These are phyloP conservation scores for Aspergillus sp. DNA, from an alignment of 2,329 filamentous ascomycete species.

Conservation along the genomic window DNA sequence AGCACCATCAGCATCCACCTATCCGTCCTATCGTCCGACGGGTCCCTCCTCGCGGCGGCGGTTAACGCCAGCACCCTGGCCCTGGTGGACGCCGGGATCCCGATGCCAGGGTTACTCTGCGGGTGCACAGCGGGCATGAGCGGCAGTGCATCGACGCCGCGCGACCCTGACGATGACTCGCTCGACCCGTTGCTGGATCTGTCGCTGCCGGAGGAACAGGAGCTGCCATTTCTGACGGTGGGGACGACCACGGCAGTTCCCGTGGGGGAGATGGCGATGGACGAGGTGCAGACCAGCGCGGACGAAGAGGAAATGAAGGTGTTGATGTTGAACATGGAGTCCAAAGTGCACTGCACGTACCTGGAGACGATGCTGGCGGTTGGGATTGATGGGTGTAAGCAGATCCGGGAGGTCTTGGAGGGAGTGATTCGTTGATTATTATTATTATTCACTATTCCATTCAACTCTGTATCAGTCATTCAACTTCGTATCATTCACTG, in stretches of 20 bases:
- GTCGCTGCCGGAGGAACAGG: conserved; percentile 49
- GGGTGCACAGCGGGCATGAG: conserved; percentile 77
- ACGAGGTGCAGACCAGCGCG: conserved; percentile 13
- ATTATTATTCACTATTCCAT: conserved; percentile 15
- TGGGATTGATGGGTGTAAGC: conserved; percentile 82
- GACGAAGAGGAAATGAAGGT: conserved; percentile 49
- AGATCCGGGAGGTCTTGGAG: conserved; percentile 74
- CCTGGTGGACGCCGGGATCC: conserved; percentile 87
- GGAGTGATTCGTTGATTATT: conserved; percentile 48
- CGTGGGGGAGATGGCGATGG: conserved; percentile 49
- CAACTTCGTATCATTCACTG: background rate
- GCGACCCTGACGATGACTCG: conserved; percentile 33
- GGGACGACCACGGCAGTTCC: conserved; percentile 51
- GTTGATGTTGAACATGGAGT: conserved; percentile 76
- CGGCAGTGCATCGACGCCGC: conserved; percentile 35
- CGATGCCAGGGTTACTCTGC: conserved; percentile 85
- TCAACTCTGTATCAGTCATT: background rate
- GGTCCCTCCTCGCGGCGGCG: conserved; percentile 78
- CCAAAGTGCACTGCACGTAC: conserved; percentile 66
- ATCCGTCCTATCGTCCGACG: conserved; percentile 83
- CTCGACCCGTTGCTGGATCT: conserved; percentile 39
- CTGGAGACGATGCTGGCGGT: conserved; percentile 90
- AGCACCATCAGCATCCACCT: conserved; percentile 74
- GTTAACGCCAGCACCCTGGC: conserved; percentile 88
- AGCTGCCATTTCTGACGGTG: conserved; percentile 80